Percentiles rank a stretch among this genome's conserved stretches.
These are phyloP conservation scores for Nicotiana obtusifolia DNA, from an alignment of 257 asterid genomes.

Conservation along the genomic window DNA sequence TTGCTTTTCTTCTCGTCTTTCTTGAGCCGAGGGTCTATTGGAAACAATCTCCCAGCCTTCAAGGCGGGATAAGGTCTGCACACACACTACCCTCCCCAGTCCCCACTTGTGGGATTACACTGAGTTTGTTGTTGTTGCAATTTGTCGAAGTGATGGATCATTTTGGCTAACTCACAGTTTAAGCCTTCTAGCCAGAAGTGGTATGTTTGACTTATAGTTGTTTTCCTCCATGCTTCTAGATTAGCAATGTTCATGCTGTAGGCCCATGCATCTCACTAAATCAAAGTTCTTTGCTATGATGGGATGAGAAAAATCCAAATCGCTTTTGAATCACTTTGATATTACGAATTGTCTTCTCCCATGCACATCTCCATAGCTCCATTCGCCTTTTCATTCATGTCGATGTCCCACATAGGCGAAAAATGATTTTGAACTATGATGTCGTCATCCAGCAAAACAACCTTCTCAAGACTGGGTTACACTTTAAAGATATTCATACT, in stretches of 20 bases:
- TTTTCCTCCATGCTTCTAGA: conserved; percentile 75
- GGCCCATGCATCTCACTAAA: conserved; percentile 86
- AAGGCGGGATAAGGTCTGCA: no score
- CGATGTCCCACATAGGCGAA: conserved; percentile 80
- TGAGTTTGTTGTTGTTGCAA: no score
- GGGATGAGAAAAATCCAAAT: conserved; percentile 81
- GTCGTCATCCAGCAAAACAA: conserved; percentile 84
- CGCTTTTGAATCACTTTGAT: conserved; percentile 76
- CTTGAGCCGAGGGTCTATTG: no score
- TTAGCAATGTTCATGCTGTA: conserved; percentile 92
- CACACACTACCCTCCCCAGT: no score
- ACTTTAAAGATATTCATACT: conserved; percentile 31
- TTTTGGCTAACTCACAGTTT: background rate
- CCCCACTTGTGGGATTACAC: no score
- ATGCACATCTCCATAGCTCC: conserved; percentile 86
- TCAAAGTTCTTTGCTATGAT: conserved; percentile 53
- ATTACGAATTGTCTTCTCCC: conserved; percentile 71
- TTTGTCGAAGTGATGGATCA: background rate
- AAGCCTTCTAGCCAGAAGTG: conserved; percentile 77
- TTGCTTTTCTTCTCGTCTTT: no score
- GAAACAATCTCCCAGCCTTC: no score
- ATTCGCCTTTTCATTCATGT: conserved; percentile 80
- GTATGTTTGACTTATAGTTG: conserved; percentile 66
- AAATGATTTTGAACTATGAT: conserved; percentile 80
- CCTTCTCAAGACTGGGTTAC: conserved; percentile 74